Conservation (phyloP, 1,284 basidiomycete genomes). For the Puccinia brachypodii region DNA sequence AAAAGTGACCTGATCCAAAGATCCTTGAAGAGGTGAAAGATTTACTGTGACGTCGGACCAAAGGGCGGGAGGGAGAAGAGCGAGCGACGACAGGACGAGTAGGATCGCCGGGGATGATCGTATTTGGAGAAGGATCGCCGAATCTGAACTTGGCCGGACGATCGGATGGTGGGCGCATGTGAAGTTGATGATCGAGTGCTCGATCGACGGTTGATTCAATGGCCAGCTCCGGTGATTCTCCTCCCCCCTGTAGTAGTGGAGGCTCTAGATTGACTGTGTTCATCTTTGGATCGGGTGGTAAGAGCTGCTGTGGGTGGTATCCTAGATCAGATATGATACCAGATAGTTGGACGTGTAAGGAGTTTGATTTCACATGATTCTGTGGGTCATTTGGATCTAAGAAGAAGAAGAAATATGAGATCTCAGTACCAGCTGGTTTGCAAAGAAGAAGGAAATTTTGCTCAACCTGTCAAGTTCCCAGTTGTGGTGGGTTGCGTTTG, state of each 20-base stretch:
- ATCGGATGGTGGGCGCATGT: neutral
- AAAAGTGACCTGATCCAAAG: neutral
- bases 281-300: neutral
- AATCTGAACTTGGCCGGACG: neutral
- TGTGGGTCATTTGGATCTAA: neutral
- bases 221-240: neutral
- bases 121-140: neutral
- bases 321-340: neutral
- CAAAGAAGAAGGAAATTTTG: neutral
- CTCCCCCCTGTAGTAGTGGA: neutral
- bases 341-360: neutral
- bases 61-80: neutral
- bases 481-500: neutral
- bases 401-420: no score
- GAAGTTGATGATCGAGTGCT: no score
- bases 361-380: neutral
- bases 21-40: neutral
- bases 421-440: no score
- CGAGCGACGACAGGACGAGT: neutral
- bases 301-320: neutral
- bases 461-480: neutral
- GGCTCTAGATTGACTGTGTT: no score
- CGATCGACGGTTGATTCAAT: neutral
- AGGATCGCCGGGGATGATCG: neutral
- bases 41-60: neutral